Percentiles rank a stretch among this genome's conserved stretches.
Evolutionary conservation across 176 grass and related monocot species (phyloP).

Genomic region (Poa annua): DNA sequence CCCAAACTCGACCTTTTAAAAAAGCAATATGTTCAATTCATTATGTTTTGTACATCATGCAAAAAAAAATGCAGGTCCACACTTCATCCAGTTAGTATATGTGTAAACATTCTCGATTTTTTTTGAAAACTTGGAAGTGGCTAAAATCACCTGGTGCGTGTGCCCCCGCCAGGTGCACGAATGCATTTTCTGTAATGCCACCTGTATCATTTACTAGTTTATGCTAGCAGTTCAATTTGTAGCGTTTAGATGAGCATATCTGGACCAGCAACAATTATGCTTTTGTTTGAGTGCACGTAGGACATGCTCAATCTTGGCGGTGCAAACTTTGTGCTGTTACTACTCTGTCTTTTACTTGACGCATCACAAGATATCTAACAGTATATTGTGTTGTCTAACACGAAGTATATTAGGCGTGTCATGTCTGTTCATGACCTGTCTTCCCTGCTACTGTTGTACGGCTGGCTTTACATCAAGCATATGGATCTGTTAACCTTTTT

Average conservation of each 20-base stretch:
- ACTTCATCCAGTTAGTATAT: not conserved
- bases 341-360: not conserved
- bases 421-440: not conserved
- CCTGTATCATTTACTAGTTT: not conserved
- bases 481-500: slow-evolving; percentile 9
- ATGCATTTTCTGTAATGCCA: slow-evolving; percentile 3
- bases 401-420: not conserved
- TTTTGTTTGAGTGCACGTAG: not conserved
- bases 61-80: not conserved
- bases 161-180: not conserved
- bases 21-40: not conserved
- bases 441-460: not conserved
- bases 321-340: slow-evolving; percentile 16
- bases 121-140: not conserved
- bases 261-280: not conserved
- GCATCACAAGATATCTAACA: not conserved
- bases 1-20: no score
- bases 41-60: slow-evolving; percentile 8
- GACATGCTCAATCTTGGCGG: not conserved
- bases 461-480: slow-evolving; percentile 1
- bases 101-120: not conserved
- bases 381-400: not conserved
- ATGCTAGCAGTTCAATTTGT: slow-evolving; percentile 26
- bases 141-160: not conserved
- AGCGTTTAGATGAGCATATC: slow-evolving; percentile 8